phyloP scores from a whole-genome alignment of 768 basidiomycete genomes.

The Pleurotus salmoneostramineus region DNA sequence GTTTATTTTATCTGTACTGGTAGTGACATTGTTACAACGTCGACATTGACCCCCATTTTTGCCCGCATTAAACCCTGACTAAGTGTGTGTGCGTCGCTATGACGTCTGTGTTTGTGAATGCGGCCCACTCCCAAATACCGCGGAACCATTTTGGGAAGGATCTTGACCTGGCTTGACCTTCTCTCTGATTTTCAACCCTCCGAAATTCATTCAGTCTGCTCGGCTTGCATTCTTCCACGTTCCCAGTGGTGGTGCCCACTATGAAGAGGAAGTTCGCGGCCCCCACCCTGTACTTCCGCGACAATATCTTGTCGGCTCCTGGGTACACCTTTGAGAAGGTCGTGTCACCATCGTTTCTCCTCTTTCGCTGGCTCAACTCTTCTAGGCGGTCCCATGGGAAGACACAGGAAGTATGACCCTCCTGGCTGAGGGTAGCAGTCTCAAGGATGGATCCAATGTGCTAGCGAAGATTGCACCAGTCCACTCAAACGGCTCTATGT shows the following conservation, averaged over 20 bases:
- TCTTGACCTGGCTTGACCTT: background rate
- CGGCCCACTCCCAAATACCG: background rate
- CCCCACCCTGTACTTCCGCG: slow-evolving; percentile 56
- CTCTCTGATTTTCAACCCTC: background rate
- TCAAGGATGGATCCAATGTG: slow-evolving; percentile 67
- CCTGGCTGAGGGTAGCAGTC: slow-evolving; percentile 62
- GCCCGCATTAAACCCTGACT: too few relatives aligned
- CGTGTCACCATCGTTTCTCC: slow-evolving; percentile 10
- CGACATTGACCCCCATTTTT: background rate
- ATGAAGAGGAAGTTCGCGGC: slow-evolving; percentile 58
- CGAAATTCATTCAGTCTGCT: background rate
- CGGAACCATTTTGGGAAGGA: background rate
- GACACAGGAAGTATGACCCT: slow-evolving; percentile 72
- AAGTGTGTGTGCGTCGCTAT: background rate
- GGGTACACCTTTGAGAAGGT: slow-evolving; percentile 74
- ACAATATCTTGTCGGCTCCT: slow-evolving; percentile 58
- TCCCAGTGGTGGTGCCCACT: slow-evolving; percentile 4
- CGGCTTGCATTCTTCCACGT: background rate
- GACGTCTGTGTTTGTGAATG: background rate
- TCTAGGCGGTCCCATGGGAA: slow-evolving; percentile 60
- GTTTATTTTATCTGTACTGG: too few relatives aligned
- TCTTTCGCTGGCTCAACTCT: slow-evolving; percentile 2
- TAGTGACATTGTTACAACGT: background rate
- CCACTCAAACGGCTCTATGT: slow-evolving; percentile 70
- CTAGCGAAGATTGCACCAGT: slow-evolving; percentile 73